Evolutionary conservation across 768 basidiomycete species (phyloP).

Genomic region (Leccinum broughii): DNA sequence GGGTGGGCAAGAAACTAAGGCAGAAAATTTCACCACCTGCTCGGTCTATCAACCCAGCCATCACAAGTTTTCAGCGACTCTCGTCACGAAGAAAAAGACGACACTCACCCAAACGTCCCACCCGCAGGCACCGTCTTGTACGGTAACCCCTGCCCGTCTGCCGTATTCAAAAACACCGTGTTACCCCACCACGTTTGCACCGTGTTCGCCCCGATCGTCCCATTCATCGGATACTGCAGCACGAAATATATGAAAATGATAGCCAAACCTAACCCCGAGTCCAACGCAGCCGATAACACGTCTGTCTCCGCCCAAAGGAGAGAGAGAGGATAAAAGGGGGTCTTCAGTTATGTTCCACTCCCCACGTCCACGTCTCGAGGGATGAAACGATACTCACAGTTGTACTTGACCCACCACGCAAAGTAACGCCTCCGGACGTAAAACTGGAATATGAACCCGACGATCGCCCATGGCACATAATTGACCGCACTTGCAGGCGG

Average conservation of each 20-base stretch:
- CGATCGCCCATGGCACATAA: slow-evolving; percentile 65
- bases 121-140: slow-evolving; percentile 16
- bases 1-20: neutral
- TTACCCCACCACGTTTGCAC: slow-evolving; percentile 77
- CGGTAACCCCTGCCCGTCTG: slow-evolving; percentile 15
- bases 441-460: slow-evolving; percentile 68
- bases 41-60: slow-evolving; percentile 5
- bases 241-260: slow-evolving; percentile 57
- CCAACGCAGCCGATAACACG: slow-evolving; percentile 70
- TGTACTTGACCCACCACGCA: slow-evolving; percentile 67
- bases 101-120: slow-evolving; percentile 31
- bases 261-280: slow-evolving; percentile 62
- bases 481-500: slow-evolving; percentile 68
- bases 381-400: slow-evolving; percentile 28
- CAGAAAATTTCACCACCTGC: slow-evolving; percentile 8
- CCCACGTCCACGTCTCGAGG: neutral
- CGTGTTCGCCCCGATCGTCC: slow-evolving; percentile 52
- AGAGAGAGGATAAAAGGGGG: neutral
- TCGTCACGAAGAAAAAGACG: neutral
- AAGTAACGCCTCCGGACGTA: slow-evolving; percentile 58
- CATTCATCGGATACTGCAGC: slow-evolving; percentile 64
- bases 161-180: slow-evolving; percentile 33
- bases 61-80: slow-evolving; percentile 3
- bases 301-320: slow-evolving; percentile 32
- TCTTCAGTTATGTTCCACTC: slow-evolving; percentile 16